Evolutionary conservation across 352 stramenopile genomes (phyloP).

Genomic region (Phytophthora sp.): DNA sequence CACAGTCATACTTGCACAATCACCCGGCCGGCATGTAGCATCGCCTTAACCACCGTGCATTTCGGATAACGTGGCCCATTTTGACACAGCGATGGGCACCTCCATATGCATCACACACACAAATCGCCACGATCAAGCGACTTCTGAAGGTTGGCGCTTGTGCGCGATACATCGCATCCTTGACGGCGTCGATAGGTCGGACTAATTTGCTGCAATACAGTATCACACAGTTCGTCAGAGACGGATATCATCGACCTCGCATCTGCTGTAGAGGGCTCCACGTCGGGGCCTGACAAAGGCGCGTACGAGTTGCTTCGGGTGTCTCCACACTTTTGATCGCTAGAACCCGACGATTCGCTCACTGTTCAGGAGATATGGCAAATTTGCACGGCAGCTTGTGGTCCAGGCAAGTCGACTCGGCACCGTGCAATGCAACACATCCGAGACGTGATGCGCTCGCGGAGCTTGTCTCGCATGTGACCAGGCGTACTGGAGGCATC

Average conservation of each 20-base stretch:
- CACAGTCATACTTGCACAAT: no score
- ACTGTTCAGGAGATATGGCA: no score
- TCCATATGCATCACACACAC: conserved; percentile 13
- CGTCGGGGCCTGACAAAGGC: not conserved
- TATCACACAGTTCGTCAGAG: conserved; percentile 5
- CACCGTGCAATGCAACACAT: conserved; percentile 19
- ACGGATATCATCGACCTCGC: not conserved
- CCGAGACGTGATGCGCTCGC: conserved; percentile 13
- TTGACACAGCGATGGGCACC: conserved; percentile 22
- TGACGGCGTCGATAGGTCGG: conserved; percentile 15
- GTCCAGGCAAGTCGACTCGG: conserved; percentile 25
- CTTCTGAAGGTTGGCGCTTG: conserved; percentile 11
- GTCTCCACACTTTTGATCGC: not conserved
- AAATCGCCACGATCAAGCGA: conserved; percentile 31
- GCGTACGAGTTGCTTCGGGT: not conserved
- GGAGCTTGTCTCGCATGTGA: conserved; percentile 32
- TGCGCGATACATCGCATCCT: conserved; percentile 13
- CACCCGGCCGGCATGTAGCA: not conserved
- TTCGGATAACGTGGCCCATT: conserved; percentile 22
- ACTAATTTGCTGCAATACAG: conserved; percentile 23
- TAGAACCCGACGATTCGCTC: conserved; percentile 12
- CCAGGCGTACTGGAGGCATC: conserved; percentile 9
- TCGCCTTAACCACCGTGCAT: not conserved
- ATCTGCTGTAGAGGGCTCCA: not conserved
- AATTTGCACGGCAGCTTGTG: conserved; percentile 10